A percentile compares a stretch with the other conserved stretches of the same genome.
phyloP scores from a whole-genome alignment of 257 asterid species.

The Scutellaria minor region DNA sequence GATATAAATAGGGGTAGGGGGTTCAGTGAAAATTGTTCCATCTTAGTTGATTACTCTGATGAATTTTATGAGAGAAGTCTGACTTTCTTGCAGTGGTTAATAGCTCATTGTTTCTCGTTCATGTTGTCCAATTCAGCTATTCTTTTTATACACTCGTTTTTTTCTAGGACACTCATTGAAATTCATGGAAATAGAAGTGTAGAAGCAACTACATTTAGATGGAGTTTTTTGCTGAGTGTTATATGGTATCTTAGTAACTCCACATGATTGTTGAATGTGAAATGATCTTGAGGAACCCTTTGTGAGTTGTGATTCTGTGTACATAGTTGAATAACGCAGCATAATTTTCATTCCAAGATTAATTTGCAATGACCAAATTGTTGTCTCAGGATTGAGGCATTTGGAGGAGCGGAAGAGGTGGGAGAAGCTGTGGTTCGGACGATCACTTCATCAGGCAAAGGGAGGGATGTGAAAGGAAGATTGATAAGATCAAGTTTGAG shows the following conservation, averaged over 20 bases:
- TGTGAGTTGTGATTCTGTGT: background rate
- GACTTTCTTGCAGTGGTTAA: background rate
- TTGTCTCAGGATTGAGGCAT: slow-evolving; percentile 68
- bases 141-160: background rate
- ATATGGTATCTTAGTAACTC: background rate
- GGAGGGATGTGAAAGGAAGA: slow-evolving; percentile 55
- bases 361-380: background rate
- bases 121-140: background rate
- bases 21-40: background rate
- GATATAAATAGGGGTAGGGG: background rate
- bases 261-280: background rate
- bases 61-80: background rate
- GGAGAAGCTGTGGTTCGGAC: slow-evolving; percentile 66
- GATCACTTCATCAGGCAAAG: slow-evolving; percentile 54
- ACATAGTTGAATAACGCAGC: background rate
- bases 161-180: background rate
- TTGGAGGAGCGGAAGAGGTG: slow-evolving; percentile 85
- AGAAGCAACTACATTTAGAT: background rate
- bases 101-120: background rate
- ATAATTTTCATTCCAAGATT: background rate
- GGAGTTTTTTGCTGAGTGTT: background rate
- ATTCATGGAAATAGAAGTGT: background rate
- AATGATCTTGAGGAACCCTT: background rate
- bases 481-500: slow-evolving; percentile 54
- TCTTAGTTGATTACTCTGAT: background rate